Evolutionary conservation across 768 basidiomycete species (phyloP), one percentile per base, ranked within the genome.

Genomic region (Hortiboletus flavorubellus): DNA sequence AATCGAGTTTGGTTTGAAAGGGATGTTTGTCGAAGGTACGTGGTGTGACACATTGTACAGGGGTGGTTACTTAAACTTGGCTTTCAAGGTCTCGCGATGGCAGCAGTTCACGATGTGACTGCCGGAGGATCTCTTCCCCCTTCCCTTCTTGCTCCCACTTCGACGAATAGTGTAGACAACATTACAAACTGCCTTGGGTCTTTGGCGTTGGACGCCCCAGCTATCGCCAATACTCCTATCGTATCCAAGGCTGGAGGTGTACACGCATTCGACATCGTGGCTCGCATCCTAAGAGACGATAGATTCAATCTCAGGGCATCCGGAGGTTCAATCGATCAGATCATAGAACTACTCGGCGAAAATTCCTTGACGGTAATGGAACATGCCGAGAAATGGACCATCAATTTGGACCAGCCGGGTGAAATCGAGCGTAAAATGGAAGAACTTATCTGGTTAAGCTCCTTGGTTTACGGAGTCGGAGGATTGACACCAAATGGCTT

Each of bases 1-100:
- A 0, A 55, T 75, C 4, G 88, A 89, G 66, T 87, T 89, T 55
- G 77, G 78, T 8, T 46, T 88, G 37, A 80, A 77, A 15, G 87
- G 86, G 1, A 74, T 86, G 64, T 61, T 84, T 1, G 79, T 78
- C 5, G 86, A 89, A 76, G 87, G 86, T 83, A 16, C 8, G 56
- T 34, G 29, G 14, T 12, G 3, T 34, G 5, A 8, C 31, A 21
- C 14, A 5, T 4, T 26, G 21, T n/a, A 9, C 10, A 14, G 1
- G n/a, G 15, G 53, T 11, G 26, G 23, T 6, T 39, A 30, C 10
- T 11, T 14, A 38, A 29, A 3, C 21, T 41, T 8, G 2, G 56
- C 2, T 31, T 35, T 35, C 46, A 30, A 69, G 69, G 69, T 47
- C 68, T 70, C 29, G 66, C 69, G 2, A 2, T 65, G 12, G 8